Base-by-base conservation (phyloP, 306 rosid species). In the Malus orientalis region DNA sequence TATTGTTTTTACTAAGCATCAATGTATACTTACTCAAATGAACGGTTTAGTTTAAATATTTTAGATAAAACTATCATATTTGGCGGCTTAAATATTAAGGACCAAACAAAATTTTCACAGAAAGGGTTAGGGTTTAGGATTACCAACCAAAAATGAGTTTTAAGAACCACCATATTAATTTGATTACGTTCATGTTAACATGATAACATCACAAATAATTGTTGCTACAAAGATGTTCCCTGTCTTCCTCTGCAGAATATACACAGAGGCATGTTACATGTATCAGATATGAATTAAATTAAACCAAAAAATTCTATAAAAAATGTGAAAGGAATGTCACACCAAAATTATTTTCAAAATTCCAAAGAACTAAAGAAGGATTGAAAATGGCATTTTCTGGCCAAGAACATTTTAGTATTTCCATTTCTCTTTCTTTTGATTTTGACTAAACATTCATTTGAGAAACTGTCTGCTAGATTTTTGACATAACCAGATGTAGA, bases 371-470 rank as follows among this genome's bases (percentile, higher is more conserved):
- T 25, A 6, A 61, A 61, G 18, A 27, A 13, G 4, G 8, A 60
- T 40, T 44, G 69, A 60, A 36, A 25, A 40, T 40, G 58, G 42
- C 53, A 55, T 29, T 19, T 38, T 13, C 42, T 74, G 74, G 84
- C 83, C 67, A 63, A 40, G 66, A 76, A 79, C 66, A 47, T 29
- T 59, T n/a, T 60, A 74, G 74, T 67, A 80, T 57, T 49, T 2
- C 73, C 71, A 64, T 75, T 71, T 58, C 14, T 3, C 1, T 27
- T 72, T 14, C 36, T 74, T 75, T 82, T 33, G 55, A 45, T 60
- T 72, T 69, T 82, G 87, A 89, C 89, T 60, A 13, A 74, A 83
- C 91, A 81, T 38, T 38, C 42, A 38, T 75, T 64, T 79, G 79
- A 59, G 72, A 63, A 57, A 74, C 81, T 78, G 85, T 66, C 83